phyloP scores from a whole-genome alignment of 2,329 filamentous ascomycete genomes.

The Penicillium capsulatum region DNA sequence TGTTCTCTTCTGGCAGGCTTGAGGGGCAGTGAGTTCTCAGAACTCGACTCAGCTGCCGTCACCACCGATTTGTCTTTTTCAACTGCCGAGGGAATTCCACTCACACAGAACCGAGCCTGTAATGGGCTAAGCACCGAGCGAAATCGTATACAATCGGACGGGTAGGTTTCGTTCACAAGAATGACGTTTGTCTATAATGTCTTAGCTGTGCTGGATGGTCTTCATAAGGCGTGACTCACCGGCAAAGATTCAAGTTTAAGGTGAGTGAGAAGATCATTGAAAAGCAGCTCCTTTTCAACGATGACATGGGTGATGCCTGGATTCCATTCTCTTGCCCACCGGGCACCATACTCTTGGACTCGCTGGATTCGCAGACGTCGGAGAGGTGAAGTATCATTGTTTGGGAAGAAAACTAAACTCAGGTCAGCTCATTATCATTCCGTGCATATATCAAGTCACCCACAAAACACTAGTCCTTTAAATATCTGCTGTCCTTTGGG shows the following conservation, averaged over 20 bases:
- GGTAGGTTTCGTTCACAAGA: slow-evolving; percentile 67
- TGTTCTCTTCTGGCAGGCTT: slow-evolving; percentile 25
- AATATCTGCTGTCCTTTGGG: slow-evolving; percentile 58
- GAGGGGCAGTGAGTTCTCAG: slow-evolving; percentile 23
- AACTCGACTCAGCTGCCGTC: slow-evolving; percentile 5
- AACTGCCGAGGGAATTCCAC: slow-evolving; percentile 16
- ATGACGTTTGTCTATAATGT: slow-evolving; percentile 25
- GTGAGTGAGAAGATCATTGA: slow-evolving; percentile 58
- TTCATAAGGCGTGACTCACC: slow-evolving; percentile 33
- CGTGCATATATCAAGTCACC: slow-evolving; percentile 13
- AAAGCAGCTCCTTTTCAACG: slow-evolving; percentile 66
- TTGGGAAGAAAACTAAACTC: slow-evolving; percentile 66
- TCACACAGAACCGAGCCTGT: slow-evolving; percentile 49
- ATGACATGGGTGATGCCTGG: slow-evolving; percentile 69
- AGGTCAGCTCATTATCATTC: background rate
- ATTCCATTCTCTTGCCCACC: slow-evolving; percentile 59
- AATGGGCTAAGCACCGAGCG: slow-evolving; percentile 55
- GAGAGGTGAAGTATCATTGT: slow-evolving; percentile 65
- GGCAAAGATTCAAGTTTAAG: slow-evolving; percentile 50
- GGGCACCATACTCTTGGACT: slow-evolving; percentile 69
- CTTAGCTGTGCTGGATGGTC: slow-evolving; percentile 13
- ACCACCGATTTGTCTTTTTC: slow-evolving; percentile 10
- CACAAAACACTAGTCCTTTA: slow-evolving; percentile 57
- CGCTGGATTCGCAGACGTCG: slow-evolving; percentile 70
- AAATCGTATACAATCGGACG: slow-evolving; percentile 63